Base-by-base conservation (phyloP, 2,329 filamentous ascomycete species). In the Diplocarpon mali region DNA sequence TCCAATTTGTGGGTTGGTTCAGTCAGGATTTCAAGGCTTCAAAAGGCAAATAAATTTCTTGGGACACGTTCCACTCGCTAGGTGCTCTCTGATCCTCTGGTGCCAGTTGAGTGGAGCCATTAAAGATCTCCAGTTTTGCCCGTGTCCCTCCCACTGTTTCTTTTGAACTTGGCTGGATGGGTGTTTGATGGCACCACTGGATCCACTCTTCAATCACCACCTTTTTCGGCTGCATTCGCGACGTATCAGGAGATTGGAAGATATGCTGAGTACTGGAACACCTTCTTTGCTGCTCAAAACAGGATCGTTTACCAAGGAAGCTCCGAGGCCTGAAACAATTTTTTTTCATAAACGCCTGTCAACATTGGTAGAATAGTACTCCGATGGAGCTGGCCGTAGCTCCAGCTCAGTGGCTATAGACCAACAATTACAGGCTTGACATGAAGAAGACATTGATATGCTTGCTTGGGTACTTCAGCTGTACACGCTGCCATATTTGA, bases 401-500 rank as follows among this genome's bases (percentile, higher is more conserved):
- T 2, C 41, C 44, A 11, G 24, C 44, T 1, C 28, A 40, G 24
- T 46, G 44, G 44, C 38, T 46, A 1, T 31, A 30, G 11, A 42
- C 15, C 12, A 46, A 46, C 13, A 41, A 46, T 10, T 46, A 30
- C 34, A n/a, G n/a, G n/a, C n/a, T n/a, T n/a, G n/a, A n/a, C n/a
- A n/a, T n/a, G n/a, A n/a, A n/a, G n/a, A n/a, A n/a, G n/a, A n/a
- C n/a, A n/a, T n/a, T n/a, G n/a, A n/a, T n/a, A 30, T 30, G 29
- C 29, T 30, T 8, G 24, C 38, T 41, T 14, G 27, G 11, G 4
- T 8, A 8, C n/a, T 15, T 28, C 27, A 46, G 44, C 29, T 42
- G 1, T 46, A 46, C 38, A 46, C 41, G 44, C 38, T 46, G 13
- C 44, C 41, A 30, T 46, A 46, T 35, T 30, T 46, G 38, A 46